phyloP scores from a whole-genome alignment of 257 asterid genomes.

The Pogostemon cablin region DNA sequence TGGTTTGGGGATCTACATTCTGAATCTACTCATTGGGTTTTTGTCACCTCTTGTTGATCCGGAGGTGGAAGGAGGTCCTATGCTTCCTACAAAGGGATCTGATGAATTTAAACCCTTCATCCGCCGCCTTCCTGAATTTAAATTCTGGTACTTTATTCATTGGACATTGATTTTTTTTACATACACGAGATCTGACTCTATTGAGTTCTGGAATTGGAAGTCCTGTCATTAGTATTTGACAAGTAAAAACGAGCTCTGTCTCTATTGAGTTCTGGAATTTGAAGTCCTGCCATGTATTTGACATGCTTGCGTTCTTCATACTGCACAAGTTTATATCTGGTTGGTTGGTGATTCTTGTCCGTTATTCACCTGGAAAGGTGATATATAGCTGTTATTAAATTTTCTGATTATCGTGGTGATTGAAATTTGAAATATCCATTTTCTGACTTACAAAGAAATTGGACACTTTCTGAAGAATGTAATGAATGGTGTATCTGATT shows the following conservation, averaged over 20 bases:
- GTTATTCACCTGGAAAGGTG: background rate
- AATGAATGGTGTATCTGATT: background rate
- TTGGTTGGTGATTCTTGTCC: conserved; percentile 10
- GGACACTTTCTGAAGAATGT: background rate
- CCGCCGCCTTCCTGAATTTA: conserved; percentile 96
- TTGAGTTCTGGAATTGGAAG: background rate
- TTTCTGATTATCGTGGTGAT: conserved; percentile 8
- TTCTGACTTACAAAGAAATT: background rate
- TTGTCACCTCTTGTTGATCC: conserved; percentile 98
- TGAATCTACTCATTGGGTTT: conserved; percentile 86
- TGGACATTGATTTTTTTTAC: background rate
- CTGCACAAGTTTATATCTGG: background rate
- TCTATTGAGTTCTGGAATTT: background rate
- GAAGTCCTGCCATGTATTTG: background rate
- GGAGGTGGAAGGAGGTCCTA: conserved; percentile 84
- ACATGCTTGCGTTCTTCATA: conserved; percentile 2
- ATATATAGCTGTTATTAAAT: conserved; percentile 12
- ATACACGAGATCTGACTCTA: conserved; percentile 11
- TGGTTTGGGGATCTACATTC: conserved; percentile 87
- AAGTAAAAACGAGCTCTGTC: conserved; percentile 5
- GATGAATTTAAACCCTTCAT: conserved; percentile 96
- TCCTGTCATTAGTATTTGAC: background rate
- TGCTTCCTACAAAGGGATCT: conserved; percentile 91
- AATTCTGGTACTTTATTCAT: conserved; percentile 67
- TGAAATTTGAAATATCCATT: background rate